Conservation (phyloP, 169 alveolate species). For the Plasmodium sp. region DNA sequence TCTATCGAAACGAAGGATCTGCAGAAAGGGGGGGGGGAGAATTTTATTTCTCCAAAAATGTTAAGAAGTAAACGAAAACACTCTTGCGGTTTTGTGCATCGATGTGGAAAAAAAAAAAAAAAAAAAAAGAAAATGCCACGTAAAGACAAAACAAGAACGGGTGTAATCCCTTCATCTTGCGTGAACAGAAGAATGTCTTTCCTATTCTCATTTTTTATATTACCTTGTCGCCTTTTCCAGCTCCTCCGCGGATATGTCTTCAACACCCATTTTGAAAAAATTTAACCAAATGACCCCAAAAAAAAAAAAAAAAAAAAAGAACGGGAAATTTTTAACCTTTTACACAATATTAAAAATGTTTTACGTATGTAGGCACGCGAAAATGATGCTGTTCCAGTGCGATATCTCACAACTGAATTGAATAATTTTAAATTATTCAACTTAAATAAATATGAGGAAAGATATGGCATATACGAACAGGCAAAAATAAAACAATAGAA, state of each 20-base stretch:
- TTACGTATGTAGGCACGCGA: neutral
- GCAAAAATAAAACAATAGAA: constrained; percentile 37
- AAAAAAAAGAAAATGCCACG: neutral
- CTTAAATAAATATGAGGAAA: constrained; percentile 29
- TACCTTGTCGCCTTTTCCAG: constrained; percentile 71
- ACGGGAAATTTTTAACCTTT: neutral
- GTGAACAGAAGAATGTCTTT: constrained; percentile 12
- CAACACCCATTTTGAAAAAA: constrained; percentile 58
- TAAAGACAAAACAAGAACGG: neutral
- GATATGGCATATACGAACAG: constrained; percentile 37
- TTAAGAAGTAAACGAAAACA: neutral
- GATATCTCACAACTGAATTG: neutral
- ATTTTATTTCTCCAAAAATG: neutral
- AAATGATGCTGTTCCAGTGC: neutral
- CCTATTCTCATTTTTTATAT: constrained; percentile 2
- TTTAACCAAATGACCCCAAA: neutral
- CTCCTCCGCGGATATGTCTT: constrained; percentile 63
- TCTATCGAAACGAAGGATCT: constrained; percentile 73
- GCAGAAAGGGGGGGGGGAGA: neutral
- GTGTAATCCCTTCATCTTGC: neutral
- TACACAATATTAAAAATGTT: constrained; percentile 3
- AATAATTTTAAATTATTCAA: constrained; percentile 5
- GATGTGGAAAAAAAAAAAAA: neutral
- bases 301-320: neutral
- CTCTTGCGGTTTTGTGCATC: neutral